phyloP scores from a whole-genome alignment of 768 basidiomycete genomes.

The Megacollybia marginata region DNA sequence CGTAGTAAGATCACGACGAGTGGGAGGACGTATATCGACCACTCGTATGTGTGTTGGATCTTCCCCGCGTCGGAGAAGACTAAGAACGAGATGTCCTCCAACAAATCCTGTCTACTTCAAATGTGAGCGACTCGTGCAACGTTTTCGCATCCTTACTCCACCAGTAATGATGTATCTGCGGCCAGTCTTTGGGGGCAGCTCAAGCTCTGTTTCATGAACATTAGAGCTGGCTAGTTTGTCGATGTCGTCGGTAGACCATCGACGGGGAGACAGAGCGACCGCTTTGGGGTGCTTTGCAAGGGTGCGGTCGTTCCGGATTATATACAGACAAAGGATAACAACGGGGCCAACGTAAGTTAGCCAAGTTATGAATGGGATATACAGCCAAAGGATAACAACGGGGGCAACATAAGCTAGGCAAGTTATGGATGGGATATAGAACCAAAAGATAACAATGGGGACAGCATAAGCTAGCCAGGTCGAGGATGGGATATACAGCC shows the following conservation, averaged over 20 bases:
- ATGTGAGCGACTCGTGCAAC: neutral
- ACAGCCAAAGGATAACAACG: neutral
- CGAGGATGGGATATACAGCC: neutral
- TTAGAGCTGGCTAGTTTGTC: neutral
- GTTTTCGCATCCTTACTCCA: conserved; percentile 20
- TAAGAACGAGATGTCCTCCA: conserved; percentile 36
- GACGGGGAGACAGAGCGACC: neutral
- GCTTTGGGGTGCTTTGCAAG: neutral
- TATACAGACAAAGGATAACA: neutral
- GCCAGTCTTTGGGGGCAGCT: conserved; percentile 30
- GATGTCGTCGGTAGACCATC: neutral
- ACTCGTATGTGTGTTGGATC: conserved; percentile 28
- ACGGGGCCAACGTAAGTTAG: too few relatives aligned
- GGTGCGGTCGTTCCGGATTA: neutral
- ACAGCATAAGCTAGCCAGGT: too few relatives aligned
- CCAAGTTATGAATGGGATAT: neutral
- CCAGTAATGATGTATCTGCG: conserved; percentile 33
- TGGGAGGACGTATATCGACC: conserved; percentile 28
- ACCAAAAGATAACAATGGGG: neutral
- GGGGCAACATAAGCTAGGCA: too few relatives aligned
- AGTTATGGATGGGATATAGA: too few relatives aligned
- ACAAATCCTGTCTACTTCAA: conserved; percentile 25
- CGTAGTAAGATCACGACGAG: conserved; percentile 25
- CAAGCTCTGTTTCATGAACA: neutral
- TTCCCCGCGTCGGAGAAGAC: conserved; percentile 31